Evolutionary conservation across 495 filamentous ascomycete genomes (phyloP).

Genomic region (Niebla homalea): DNA sequence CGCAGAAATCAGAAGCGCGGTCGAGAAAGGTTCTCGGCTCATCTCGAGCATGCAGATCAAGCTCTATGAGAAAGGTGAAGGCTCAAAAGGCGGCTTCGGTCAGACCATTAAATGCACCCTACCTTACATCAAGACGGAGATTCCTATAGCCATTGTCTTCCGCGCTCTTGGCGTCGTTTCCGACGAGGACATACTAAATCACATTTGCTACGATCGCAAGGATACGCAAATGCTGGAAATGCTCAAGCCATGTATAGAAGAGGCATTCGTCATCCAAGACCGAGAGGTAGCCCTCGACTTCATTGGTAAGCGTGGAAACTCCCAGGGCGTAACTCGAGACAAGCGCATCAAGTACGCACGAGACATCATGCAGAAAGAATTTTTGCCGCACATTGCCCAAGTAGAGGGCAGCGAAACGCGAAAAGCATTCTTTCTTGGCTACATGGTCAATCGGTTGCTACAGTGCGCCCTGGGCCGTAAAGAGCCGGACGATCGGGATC

Average conservation of each 20-base stretch:
- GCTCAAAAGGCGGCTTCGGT: slow-evolving; percentile 62
- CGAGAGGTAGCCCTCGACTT: slow-evolving; percentile 91
- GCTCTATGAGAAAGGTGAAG: slow-evolving; percentile 71
- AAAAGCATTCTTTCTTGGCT: slow-evolving; percentile 97
- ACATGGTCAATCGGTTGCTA: slow-evolving; percentile 92
- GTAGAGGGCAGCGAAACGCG: slow-evolving; percentile 89
- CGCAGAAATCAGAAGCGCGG: slow-evolving; percentile 88
- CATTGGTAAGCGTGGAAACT: slow-evolving; percentile 81
- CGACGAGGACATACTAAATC: slow-evolving; percentile 94
- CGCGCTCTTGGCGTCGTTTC: slow-evolving; percentile 90
- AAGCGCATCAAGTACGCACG: slow-evolving; percentile 81
- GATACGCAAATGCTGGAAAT: slow-evolving; percentile 97
- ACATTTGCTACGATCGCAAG: slow-evolving; percentile 89
- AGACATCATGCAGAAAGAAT: slow-evolving; percentile 92
- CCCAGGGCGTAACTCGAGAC: slow-evolving; percentile 60
- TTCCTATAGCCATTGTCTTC: slow-evolving; percentile 90
- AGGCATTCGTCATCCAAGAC: slow-evolving; percentile 90
- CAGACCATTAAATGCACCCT: slow-evolving; percentile 78
- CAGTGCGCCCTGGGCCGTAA: slow-evolving; percentile 82
- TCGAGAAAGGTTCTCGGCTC: slow-evolving; percentile 88
- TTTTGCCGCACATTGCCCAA: slow-evolving; percentile 92
- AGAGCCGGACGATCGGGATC: slow-evolving; percentile 92
- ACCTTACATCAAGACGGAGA: slow-evolving; percentile 85
- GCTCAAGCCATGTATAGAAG: slow-evolving; percentile 90
- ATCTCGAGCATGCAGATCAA: slow-evolving; percentile 84